Evolutionary conservation across 2,329 filamentous ascomycete species (phyloP), one percentile per base, ranked within the genome.

Genomic region (Fonsecaea erecta): DNA sequence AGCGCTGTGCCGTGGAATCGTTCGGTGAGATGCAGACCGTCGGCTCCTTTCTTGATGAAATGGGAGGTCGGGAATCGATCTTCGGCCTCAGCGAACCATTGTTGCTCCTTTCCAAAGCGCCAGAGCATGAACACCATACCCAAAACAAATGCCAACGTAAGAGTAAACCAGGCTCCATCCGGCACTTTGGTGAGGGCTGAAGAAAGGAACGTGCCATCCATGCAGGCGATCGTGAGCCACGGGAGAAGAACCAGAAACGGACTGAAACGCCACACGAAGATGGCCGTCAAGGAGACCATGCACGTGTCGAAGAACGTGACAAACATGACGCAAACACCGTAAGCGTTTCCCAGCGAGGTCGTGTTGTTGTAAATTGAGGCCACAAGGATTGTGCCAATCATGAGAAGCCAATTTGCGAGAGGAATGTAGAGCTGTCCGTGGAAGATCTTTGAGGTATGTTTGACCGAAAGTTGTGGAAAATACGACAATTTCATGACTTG

Each of bases 361-460:
- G 88, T 77, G 62, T 91, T 90, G 74, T 88, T 90, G 77, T 91
- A 93, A 2, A 91, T 85, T 0, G 86, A 86, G 0, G 90, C 90
- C 8, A 93, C 87, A 8, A 92, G 79, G n/a, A 94, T 83, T 0
- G 89, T 89, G 1, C 90, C 90, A 34, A 90, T 80, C 87, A 93
- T 89, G 67, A 93, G 81, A 1, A 93, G 78, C 88, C 90, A 93
- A 73, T 93, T 93, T 2, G 87, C 86, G 12, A 90, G 78, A 0
- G 90, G 90, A 16, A 94, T 86, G 71, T 92, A 93, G 0, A 93
- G 81, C 72, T 94, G 90, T 2, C 89, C 89, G 71, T 92, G 87
- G 68, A 91, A 91, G 1, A 78, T 83, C 37, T 82, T 84, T 5
- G 88, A 90, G 0, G 90, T 92, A 72, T 93, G 90, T 1, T 90